These are phyloP conservation scores for Hemileia vastatrix DNA, from an alignment of 1,284 basidiomycete genomes.

Conservation along the genomic window DNA sequence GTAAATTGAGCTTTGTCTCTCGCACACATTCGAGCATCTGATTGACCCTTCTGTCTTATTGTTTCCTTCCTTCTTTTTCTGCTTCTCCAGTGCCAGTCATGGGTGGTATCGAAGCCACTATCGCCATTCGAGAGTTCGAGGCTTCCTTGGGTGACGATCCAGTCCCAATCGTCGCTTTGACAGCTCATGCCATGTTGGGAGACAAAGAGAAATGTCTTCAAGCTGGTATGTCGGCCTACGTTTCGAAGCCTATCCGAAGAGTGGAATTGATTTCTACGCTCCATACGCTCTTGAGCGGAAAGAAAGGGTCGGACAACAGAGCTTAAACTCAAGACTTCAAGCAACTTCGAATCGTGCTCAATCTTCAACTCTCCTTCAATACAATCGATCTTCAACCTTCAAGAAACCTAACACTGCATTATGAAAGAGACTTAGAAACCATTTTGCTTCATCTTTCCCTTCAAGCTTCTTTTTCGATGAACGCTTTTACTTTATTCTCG, in stretches of 20 bases:
- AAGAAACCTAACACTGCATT: too few relatives aligned
- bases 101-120: slow-evolving; percentile 53
- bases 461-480: too few relatives aligned
- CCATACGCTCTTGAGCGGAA: too few relatives aligned
- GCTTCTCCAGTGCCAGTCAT: slow-evolving; percentile 60
- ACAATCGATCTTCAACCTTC: too few relatives aligned
- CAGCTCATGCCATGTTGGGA: slow-evolving; percentile 71
- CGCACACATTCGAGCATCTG: neutral
- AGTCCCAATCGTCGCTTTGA: slow-evolving; percentile 90
- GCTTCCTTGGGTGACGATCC: slow-evolving; percentile 59
- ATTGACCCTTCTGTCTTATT: neutral
- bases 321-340: too few relatives aligned
- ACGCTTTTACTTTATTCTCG: too few relatives aligned
- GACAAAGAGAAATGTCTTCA: slow-evolving; percentile 85
- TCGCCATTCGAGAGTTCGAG: slow-evolving; percentile 65
- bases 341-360: too few relatives aligned
- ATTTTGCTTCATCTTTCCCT: too few relatives aligned
- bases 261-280: slow-evolving; percentile 39
- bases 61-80: neutral
- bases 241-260: slow-evolving; percentile 38
- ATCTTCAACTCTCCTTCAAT: too few relatives aligned
- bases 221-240: slow-evolving; percentile 61
- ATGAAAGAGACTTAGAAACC: too few relatives aligned
- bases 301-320: too few relatives aligned
- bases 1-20: neutral